Conservation (phyloP, 148 eudicot genomes). For the Suaeda aralocaspica region DNA sequence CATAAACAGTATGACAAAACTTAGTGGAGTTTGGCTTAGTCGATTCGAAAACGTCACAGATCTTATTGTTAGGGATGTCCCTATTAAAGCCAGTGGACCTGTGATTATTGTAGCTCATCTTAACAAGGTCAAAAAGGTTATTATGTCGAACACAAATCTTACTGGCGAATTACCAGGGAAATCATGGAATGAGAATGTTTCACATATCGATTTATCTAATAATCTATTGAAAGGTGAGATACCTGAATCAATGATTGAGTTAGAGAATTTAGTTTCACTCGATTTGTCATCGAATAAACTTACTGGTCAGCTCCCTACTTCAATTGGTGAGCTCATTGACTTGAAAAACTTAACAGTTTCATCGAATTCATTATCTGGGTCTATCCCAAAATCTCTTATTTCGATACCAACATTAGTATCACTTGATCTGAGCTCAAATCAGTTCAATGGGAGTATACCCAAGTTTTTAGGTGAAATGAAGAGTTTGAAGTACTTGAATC, state of each 20-base stretch:
- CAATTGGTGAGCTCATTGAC: constrained; percentile 53
- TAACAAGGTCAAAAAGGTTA: constrained; percentile 29
- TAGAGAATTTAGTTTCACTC: constrained; percentile 44
- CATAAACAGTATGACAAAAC: constrained; percentile 27
- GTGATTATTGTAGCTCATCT: constrained; percentile 35
- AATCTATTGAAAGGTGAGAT: constrained; percentile 58
- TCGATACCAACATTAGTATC: constrained; percentile 40
- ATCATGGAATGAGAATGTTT: constrained; percentile 48
- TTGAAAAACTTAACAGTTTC: constrained; percentile 47
- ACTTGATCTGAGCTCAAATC: constrained; percentile 75
- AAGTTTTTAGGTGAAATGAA: constrained; percentile 51
- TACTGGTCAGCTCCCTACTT: constrained; percentile 45
- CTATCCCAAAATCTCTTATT: constrained; percentile 51
- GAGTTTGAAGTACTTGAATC: constrained; percentile 61
- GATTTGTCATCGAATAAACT: constrained; percentile 59
- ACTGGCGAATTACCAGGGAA: constrained; percentile 52
- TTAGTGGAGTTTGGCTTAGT: constrained; percentile 42
- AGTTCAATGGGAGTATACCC: constrained; percentile 68
- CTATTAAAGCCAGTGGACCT: constrained; percentile 54
- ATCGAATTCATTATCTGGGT: constrained; percentile 55
- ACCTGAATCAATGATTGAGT: constrained; percentile 39
- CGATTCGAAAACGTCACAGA: constrained; percentile 35
- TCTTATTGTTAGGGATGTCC: constrained; percentile 39
- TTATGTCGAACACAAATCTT: constrained; percentile 52
- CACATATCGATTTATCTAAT: constrained; percentile 55